Evolutionary conservation across 1,284 basidiomycete species (phyloP), one percentile per base, ranked within the genome.

Genomic region (Phlebopus sp.): DNA sequence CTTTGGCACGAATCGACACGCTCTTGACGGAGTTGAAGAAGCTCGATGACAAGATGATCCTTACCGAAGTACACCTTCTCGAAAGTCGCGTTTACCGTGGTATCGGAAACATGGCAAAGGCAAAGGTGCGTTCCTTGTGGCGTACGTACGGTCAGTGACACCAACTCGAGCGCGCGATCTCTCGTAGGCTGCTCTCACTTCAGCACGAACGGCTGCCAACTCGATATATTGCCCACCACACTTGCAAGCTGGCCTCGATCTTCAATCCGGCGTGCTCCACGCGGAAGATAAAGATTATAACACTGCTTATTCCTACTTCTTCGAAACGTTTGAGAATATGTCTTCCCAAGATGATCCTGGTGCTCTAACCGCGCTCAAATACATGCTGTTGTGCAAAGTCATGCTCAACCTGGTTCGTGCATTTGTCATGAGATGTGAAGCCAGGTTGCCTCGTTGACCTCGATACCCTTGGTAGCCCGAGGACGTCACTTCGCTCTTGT

Each of bases 221-320:
- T 86, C 93, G 7, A 97, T 99, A 68, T 99, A 99, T 74, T 98
- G 96, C 67, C 96, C 96, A 13, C 96, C 96, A 1, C 73, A 82
- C 40, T 81, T 98, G 3, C 96, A 99, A 73, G 90, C 94, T 2
- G 80, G 90, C 30, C 82, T 98, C 29, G 96, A 98, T 65, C 80
- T 98, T 36, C 95, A 97, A 66, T 87, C 86, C 27, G 91, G 96
- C 13, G 81, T 97, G 23, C 77, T 98, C 13, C 93, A 97, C 59
- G 94, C 96, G 0, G 94, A 98, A 58, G 96, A 98, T 67, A 97
- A 97, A 64, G 96, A 99, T 68, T 98, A 97, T 68, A 95, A 84
- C 51, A 99, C 95, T 0, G 96, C 85, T 34, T 97, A 97, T 68
- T 96, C 92, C 1, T 99, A 99, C 75, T 98, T 98, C 71, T 95